Percentiles rank a stretch among this genome's conserved stretches.
Evolutionary conservation across 331 rosid species (phyloP).

Genomic region (Quercus phellos): DNA sequence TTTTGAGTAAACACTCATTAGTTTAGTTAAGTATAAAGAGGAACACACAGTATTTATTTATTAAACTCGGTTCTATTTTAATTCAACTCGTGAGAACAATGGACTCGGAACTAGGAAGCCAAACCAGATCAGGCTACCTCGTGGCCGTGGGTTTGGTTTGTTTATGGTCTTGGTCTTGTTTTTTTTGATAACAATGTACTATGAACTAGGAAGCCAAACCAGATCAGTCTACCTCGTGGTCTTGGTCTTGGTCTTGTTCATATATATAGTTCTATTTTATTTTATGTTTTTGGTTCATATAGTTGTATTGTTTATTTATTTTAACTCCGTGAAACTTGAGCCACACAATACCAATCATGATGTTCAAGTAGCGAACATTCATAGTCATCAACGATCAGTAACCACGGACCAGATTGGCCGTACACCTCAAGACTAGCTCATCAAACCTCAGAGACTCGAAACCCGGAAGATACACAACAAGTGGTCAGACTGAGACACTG

Average conservation of each 20-base stretch:
- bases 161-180: not conserved
- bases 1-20: too few relatives aligned
- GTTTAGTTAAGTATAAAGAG: too few relatives aligned
- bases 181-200: too few relatives aligned
- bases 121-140: not conserved
- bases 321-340: not conserved
- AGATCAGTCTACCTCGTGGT: not conserved
- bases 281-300: too few relatives aligned
- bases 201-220: not conserved
- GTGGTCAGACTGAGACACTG: slow-evolving; percentile 50
- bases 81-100: too few relatives aligned
- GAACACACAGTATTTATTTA: too few relatives aligned
- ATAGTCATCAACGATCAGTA: not conserved
- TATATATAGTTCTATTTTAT: too few relatives aligned
- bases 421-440: slow-evolving; percentile 8
- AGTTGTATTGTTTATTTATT: not conserved
- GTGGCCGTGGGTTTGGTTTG: not conserved
- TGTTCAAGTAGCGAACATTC: not conserved
- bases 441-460: slow-evolving; percentile 25
- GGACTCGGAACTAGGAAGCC: not conserved
- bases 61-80: too few relatives aligned
- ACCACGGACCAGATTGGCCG: not conserved
- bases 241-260: not conserved
- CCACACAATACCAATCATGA: not conserved
- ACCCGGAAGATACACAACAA: slow-evolving; percentile 40